Base-by-base conservation (phyloP, 768 basidiomycete genomes). In the Boletales sp. region DNA sequence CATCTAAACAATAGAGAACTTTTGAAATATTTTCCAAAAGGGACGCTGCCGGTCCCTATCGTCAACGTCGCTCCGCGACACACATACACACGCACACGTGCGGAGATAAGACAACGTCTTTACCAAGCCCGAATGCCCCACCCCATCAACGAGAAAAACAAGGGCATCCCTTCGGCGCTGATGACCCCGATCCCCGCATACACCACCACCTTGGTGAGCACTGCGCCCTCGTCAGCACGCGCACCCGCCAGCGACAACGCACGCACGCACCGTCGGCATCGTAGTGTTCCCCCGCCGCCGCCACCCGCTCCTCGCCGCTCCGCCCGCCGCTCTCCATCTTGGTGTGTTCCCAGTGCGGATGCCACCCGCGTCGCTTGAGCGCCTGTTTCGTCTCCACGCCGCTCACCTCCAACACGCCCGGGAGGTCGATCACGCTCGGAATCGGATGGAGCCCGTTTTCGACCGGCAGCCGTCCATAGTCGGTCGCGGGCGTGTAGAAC, bases 401-500 rank as follows among this genome's bases (percentile, higher is more conserved):
- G 11, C 72, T 70, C 28, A 62, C 66, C 42, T 72, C 72, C 50
- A 73, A 63, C 18, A 69, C 66, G 15, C 54, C 48, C 0, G 87
- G 80, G 12, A 96, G 74, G 61, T 94, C 90, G 53, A 96, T 87
- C 45, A 94, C 82, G 65, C 84, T 87, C 9, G 94, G 94, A 57
- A 95, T 83, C 0, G 90, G 78, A 47, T 80, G 81, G 41, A 94
- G 68, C 7, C 74, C 70, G 18, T 69, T 70, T 53, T 84, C 81
- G 32, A 78, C 70, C 0, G 86, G 86, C 1, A 89, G 81, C 25
- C 67, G 76, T 30, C 75, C 77, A 67, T 96, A 96, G 58, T 94
- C 93, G 59, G 92, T 93, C 30, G 94, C 90, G 28, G 92, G 87
- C 6, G 85, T 88, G 66, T 98, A 96, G 70, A 91, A 92, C 14